These are phyloP conservation scores for Pseudogymnoascus sp. DNA, from an alignment of 2,329 filamentous ascomycete genomes.

Conservation along the genomic window DNA sequence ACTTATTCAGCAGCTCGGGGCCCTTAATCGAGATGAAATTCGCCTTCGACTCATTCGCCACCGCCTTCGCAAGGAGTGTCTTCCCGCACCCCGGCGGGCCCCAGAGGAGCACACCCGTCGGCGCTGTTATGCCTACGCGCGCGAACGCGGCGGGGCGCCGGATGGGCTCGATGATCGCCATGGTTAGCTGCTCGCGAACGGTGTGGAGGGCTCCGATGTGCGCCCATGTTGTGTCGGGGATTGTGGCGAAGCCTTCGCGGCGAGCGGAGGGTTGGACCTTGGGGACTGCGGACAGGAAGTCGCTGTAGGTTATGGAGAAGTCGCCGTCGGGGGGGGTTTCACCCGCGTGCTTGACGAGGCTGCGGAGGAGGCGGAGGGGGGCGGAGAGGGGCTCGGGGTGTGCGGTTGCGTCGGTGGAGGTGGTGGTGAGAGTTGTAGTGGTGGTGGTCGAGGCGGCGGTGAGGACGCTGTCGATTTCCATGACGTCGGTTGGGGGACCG, in stretches of 20 bases:
- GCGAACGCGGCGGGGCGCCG: conserved; percentile 69
- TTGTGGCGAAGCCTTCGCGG: conserved; percentile 88
- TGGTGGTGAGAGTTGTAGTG: conserved; percentile 22
- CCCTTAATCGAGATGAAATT: conserved; percentile 99
- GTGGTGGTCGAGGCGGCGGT: conserved; percentile 8
- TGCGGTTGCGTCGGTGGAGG: conserved; percentile 10
- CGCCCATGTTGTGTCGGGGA: conserved; percentile 86
- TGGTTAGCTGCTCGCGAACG: conserved; percentile 74
- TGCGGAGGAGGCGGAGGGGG: conserved; percentile 36
- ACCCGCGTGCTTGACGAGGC: conserved; percentile 46
- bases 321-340: conserved; percentile 44
- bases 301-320: conserved; percentile 51
- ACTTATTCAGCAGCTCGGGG: conserved; percentile 93
- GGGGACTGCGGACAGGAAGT: conserved; percentile 69
- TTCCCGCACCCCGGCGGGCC: conserved; percentile 96
- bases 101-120: conserved; percentile 88
- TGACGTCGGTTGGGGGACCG: conserved; percentile 14
- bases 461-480: conserved; percentile 27
- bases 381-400: conserved; percentile 16
- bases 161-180: conserved; percentile 86
- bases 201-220: conserved; percentile 78
- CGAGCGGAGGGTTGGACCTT: conserved; percentile 73
- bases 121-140: conserved; percentile 67
- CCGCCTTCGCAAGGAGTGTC: conserved; percentile 89
- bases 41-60: conserved; percentile 88